Percentiles rank a stretch among this genome's conserved stretches.
These are phyloP conservation scores for Bacterosira constricta DNA, from an alignment of 108 stramenopile genomes.

Conservation along the genomic window DNA sequence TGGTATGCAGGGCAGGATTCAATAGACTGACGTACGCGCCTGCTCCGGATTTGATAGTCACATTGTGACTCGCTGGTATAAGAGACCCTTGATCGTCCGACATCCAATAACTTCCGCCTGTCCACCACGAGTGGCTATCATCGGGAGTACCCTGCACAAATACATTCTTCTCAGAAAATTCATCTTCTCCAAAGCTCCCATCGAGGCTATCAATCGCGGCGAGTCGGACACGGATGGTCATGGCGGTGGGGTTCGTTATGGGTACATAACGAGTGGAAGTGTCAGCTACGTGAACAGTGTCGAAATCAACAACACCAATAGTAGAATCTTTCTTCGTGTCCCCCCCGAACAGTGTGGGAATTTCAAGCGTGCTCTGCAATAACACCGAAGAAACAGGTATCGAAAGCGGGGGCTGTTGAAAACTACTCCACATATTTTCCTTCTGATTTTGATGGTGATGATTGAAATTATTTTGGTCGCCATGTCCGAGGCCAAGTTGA, in stretches of 20 bases:
- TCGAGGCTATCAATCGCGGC: conserved; percentile 26
- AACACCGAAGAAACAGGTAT: conserved; percentile 56
- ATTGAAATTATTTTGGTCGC: not conserved
- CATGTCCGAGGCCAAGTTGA: not conserved
- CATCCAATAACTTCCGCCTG: conserved; percentile 67
- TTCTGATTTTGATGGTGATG: too few relatives aligned
- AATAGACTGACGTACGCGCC: conserved; percentile 67
- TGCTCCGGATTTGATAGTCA: conserved; percentile 64
- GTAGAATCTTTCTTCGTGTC: conserved; percentile 7
- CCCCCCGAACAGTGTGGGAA: conserved; percentile 57
- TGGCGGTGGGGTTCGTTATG: conserved; percentile 69
- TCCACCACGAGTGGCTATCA: conserved; percentile 65
- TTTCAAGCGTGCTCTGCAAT: conserved; percentile 50
- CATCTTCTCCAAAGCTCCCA: conserved; percentile 20
- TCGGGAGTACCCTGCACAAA: conserved; percentile 31
- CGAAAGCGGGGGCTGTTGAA: conserved; percentile 9
- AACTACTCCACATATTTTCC: not conserved
- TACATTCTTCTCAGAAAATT: not conserved
- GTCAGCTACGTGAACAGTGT: conserved; percentile 57
- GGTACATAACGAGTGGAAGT: conserved; percentile 45
- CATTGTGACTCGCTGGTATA: conserved; percentile 76
- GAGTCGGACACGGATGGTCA: conserved; percentile 70
- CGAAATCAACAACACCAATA: conserved; percentile 55
- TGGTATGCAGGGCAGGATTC: conserved; percentile 70
- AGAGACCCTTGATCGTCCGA: conserved; percentile 62